These are phyloP conservation scores for Tetradesmus lagerheimii DNA, from an alignment of 139 green algal genomes.

Conservation along the genomic window DNA sequence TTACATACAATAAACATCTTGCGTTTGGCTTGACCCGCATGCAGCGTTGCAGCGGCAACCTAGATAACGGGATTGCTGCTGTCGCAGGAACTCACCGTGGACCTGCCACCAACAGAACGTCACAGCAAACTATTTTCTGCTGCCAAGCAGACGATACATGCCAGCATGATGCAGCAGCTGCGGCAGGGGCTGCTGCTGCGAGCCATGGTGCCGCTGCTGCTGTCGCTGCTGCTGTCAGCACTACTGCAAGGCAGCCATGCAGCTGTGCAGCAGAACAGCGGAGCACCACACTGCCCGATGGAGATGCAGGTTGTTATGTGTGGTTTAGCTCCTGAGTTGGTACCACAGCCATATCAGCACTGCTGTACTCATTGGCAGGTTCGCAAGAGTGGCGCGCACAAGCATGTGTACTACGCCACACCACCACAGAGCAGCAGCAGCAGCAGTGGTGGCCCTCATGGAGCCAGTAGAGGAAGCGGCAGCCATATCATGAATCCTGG, in stretches of 20 bases:
- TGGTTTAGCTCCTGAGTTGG: background rate
- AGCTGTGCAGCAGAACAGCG: background rate
- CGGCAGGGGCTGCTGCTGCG: background rate
- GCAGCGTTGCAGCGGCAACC: no score
- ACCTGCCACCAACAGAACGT: no score
- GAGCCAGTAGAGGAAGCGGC: background rate
- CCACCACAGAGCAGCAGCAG: background rate
- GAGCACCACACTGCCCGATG: background rate
- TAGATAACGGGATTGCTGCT: no score
- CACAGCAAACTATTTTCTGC: no score
- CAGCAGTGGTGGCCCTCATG: background rate
- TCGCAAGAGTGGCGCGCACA: background rate
- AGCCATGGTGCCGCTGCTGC: background rate
- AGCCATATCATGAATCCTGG: background rate
- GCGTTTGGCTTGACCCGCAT: no score
- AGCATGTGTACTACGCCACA: slow-evolving; percentile 6
- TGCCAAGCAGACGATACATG: no score
- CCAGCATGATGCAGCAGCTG: background rate
- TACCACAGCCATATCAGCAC: background rate
- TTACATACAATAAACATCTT: no score
- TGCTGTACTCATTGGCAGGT: background rate
- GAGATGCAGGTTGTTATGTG: slow-evolving; percentile 1
- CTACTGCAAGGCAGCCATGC: background rate
- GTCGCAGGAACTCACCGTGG: no score
- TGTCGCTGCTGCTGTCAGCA: background rate